Base-by-base conservation (phyloP, 257 asterid genomes). In the Rauvolfia tetraphylla region DNA sequence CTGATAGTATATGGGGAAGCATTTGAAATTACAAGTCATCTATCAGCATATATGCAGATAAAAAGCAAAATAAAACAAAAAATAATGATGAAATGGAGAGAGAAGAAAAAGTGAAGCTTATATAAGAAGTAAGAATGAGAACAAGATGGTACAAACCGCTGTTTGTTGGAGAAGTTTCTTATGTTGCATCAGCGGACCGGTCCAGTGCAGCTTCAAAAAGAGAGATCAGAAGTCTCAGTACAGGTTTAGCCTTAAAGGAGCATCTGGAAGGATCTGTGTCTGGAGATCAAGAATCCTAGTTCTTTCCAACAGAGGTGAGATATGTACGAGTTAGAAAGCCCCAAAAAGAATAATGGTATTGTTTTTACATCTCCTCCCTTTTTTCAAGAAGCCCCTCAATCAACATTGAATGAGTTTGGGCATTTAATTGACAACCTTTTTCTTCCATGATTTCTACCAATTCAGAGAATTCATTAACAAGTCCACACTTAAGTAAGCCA, bases 401-500 rank as follows among this genome's bases (percentile, higher is more conserved):
- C 81, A 92, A 65, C 91, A 89, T 86, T 34, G 85, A 34, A 78
- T 79, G 87, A n/a, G 97, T 90, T 71, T 78, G 87, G 48, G 87
- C 83, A 85, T 61, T 85, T 68, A 90, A 84, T 18, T 57, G 73
- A 77, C 92, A 90, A 81, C 91, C 90, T 77, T 39, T 76, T 78
- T 71, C 80, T 84, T 88, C 90, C 96, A 92, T 88, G 72, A 88
- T 48, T 12, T 68, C 54, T 22, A 92, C 79, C 81, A 92, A 83
- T 79, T 90, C 92, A 67, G 83, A 85, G 79, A 78, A 86, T 76
- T 74, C 78, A 72, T 87, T 81, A 69, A 82, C 82, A 59, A 84
- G 84, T 70, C 93, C 96, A 77, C 81, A 81, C 80, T 78, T 84
- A 77, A 90, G 87, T 75, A 90, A 78, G 68, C 96, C 96, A 79